A percentile compares a stretch with the other conserved stretches of the same genome.
These are phyloP conservation scores for Endocarpon pusillum DNA, from an alignment of 495 filamentous ascomycete species.

Conservation along the genomic window DNA sequence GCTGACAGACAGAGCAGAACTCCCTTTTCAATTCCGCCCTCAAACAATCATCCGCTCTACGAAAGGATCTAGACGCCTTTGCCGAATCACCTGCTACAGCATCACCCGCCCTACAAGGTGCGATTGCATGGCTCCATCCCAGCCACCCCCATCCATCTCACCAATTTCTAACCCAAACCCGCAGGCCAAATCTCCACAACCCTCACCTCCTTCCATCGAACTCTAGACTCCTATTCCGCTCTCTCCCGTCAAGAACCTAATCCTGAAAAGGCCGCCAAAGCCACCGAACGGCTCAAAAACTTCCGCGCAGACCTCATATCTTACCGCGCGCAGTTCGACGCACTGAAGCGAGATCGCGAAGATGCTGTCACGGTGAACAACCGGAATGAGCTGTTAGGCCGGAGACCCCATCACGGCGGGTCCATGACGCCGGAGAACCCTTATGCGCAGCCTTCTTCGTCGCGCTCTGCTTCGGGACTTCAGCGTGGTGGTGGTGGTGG, in stretches of 20 bases:
- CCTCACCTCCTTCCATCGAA: constrained; percentile 73
- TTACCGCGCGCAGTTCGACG: constrained; percentile 59
- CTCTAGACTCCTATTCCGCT: constrained; percentile 79
- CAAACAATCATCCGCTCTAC: constrained; percentile 78
- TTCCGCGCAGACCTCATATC: constrained; percentile 71
- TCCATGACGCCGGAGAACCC: constrained; percentile 88
- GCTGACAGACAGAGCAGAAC: too few species aligned
- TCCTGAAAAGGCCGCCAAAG: constrained; percentile 76
- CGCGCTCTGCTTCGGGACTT: constrained; percentile 19
- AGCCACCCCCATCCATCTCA: constrained; percentile 17
- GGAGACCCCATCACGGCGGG: constrained; percentile 77
- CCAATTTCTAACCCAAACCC: neutral
- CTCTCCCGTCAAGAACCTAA: constrained; percentile 79
- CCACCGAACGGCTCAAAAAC: constrained; percentile 63
- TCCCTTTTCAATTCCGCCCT: constrained; percentile 90
- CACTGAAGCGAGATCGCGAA: constrained; percentile 55
- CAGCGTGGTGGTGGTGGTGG: neutral
- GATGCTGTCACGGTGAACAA: constrained; percentile 54
- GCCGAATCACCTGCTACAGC: constrained; percentile 42
- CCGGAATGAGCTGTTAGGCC: constrained; percentile 70
- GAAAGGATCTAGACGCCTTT: constrained; percentile 65
- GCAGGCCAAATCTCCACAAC: constrained; percentile 68
- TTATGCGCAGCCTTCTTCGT: constrained; percentile 47
- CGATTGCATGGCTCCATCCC: constrained; percentile 4
- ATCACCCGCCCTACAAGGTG: constrained; percentile 48